Evolutionary conservation across 257 asterid genomes (phyloP).

Genomic region (Petunia axillaris): DNA sequence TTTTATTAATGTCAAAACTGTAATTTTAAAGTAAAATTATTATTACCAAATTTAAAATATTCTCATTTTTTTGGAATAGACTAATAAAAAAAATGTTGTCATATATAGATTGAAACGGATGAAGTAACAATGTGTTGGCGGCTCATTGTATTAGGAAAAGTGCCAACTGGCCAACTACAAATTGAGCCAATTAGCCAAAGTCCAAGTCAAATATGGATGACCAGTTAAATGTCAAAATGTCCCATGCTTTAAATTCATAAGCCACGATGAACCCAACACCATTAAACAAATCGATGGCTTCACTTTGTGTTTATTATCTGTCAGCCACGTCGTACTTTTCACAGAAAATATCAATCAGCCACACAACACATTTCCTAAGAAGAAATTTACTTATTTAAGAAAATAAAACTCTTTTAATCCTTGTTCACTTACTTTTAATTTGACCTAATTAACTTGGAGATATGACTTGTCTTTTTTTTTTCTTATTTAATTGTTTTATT

Average conservation of each 20-base stretch:
- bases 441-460: no score
- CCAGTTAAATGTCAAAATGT: background rate
- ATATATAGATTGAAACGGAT: background rate
- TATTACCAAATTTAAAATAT: no score
- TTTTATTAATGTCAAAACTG: no score
- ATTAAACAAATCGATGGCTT: background rate
- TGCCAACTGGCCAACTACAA: background rate
- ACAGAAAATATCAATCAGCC: background rate
- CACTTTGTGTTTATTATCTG: background rate
- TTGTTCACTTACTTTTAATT: no score
- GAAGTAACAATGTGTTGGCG: background rate
- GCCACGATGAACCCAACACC: background rate
- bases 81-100: no score
- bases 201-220: conserved; percentile 10
- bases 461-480: no score
- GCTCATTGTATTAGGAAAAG: background rate
- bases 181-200: background rate
- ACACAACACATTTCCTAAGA: background rate
- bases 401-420: no score
- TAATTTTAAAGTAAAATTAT: no score
- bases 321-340: background rate
- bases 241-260: background rate
- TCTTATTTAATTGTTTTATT: no score
- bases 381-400: no score
- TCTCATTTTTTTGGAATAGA: background rate